Evolutionary conservation across 1,284 basidiomycete genomes (phyloP).

Genomic region (Thelephora terrestris): DNA sequence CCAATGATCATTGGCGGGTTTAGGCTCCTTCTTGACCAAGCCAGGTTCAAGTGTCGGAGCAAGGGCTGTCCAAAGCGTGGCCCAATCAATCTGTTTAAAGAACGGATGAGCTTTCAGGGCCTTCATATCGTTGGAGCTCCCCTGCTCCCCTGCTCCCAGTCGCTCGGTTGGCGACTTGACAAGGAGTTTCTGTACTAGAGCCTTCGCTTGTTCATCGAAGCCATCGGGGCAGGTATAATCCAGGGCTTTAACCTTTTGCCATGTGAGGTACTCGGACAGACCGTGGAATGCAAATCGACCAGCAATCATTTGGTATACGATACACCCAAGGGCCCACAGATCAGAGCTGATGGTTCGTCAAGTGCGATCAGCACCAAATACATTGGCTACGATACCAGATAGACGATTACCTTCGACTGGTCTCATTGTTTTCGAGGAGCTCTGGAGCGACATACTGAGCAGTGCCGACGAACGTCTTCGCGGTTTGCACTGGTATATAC

Average conservation of each 20-base stretch:
- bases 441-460: constrained; percentile 96
- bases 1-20: constrained; percentile 28
- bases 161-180: constrained; percentile 66
- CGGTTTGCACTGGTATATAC: constrained; percentile 33
- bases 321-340: constrained; percentile 96
- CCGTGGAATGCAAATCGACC: constrained; percentile 88
- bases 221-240: constrained; percentile 67
- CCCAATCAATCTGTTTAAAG: constrained; percentile 63
- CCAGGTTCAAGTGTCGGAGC: constrained; percentile 50
- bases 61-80: constrained; percentile 61
- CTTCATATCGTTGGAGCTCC: constrained; percentile 36
- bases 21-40: constrained; percentile 38
- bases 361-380: constrained; percentile 13
- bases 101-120: constrained; percentile 71
- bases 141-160: constrained; percentile 50
- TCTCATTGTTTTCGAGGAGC: constrained; percentile 69
- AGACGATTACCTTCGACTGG: constrained; percentile 45
- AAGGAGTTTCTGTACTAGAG: constrained; percentile 56
- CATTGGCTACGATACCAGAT: neutral
- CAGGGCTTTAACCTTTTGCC: constrained; percentile 69
- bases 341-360: constrained; percentile 56
- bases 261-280: constrained; percentile 75
- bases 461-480: constrained; percentile 90
- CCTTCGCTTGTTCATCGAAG: constrained; percentile 59
- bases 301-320: constrained; percentile 94